A percentile compares a stretch with the other conserved stretches of the same genome.
Conservation (phyloP, 106 monocot species). For the Ottelia alismoides region DNA sequence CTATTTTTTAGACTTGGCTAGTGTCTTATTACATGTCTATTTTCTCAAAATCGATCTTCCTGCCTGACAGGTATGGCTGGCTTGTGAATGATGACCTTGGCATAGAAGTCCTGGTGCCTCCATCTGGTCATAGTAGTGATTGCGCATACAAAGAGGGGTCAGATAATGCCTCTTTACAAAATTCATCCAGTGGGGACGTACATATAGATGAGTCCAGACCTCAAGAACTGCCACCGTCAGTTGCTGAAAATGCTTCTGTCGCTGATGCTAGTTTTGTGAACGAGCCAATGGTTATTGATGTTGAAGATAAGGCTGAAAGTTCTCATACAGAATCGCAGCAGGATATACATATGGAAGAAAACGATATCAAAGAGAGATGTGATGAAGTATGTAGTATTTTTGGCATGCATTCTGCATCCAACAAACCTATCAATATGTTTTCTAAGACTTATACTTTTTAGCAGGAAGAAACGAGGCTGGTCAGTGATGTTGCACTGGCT, state of each 20-base stretch:
- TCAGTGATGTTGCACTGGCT: slow-evolving; percentile 11
- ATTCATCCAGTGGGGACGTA: too few relatives aligned
- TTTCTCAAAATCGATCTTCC: background rate
- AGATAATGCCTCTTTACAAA: background rate
- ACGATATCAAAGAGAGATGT: slow-evolving; percentile 9
- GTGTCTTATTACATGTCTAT: background rate
- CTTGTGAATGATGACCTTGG: slow-evolving; percentile 5
- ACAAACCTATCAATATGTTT: background rate
- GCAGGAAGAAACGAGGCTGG: slow-evolving; percentile 13
- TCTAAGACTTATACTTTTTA: background rate
- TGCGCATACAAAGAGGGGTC: too few relatives aligned
- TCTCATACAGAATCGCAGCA: background rate
- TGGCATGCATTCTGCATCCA: too few relatives aligned
- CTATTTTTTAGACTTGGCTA: background rate
- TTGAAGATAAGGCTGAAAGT: background rate
- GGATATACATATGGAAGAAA: background rate
- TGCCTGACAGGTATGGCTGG: slow-evolving; percentile 69
- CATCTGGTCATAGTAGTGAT: background rate
- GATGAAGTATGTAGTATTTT: slow-evolving; percentile 21
- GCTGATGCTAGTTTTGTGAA: too few relatives aligned
- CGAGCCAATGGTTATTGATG: too few relatives aligned
- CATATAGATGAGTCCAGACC: too few relatives aligned
- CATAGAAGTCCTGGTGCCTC: background rate
- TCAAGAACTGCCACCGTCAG: too few relatives aligned
- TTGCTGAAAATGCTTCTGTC: too few relatives aligned